Conservation (phyloP, 148 eudicot genomes). For the Chenopodium formosanum region DNA sequence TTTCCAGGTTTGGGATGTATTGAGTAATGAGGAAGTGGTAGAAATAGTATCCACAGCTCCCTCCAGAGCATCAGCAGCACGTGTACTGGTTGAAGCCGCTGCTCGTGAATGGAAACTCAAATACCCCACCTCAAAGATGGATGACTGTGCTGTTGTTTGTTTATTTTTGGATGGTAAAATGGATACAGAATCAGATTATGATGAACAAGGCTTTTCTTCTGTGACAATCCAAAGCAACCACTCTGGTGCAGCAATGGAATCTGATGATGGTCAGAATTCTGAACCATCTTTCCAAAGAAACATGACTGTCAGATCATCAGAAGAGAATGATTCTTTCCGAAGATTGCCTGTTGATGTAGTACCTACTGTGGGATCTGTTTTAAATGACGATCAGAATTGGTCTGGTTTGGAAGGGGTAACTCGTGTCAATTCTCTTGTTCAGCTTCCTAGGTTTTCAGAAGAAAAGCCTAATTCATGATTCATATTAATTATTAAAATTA, state of each 20-base stretch:
- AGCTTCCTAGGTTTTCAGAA: conserved; percentile 90
- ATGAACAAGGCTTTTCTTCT: conserved; percentile 74
- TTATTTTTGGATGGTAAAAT: conserved; percentile 85
- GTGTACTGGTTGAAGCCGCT: conserved; percentile 74
- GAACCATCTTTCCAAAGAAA: conserved; percentile 87
- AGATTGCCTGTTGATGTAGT: conserved; percentile 38
- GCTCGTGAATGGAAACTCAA: conserved; percentile 91
- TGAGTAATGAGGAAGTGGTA: conserved; percentile 95
- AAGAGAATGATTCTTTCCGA: conserved; percentile 46
- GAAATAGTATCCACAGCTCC: conserved; percentile 71
- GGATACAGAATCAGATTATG: conserved; percentile 74
- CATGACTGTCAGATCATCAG: conserved; percentile 67
- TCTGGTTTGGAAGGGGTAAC: conserved; percentile 95
- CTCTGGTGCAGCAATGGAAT: conserved; percentile 61
- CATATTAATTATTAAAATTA: not conserved
- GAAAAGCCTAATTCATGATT: conserved; percentile 46
- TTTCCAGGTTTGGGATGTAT: conserved; percentile 91
- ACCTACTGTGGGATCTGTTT: conserved; percentile 37
- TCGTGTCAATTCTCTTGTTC: conserved; percentile 93
- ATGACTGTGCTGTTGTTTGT: conserved; percentile 95
- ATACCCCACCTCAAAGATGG: conserved; percentile 96
- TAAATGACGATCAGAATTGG: conserved; percentile 73
- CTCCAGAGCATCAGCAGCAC: conserved; percentile 79
- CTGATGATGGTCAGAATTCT: conserved; percentile 70
- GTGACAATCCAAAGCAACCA: conserved; percentile 71